Percentiles rank a stretch among this genome's conserved stretches.
Evolutionary conservation across 2,329 filamentous ascomycete genomes (phyloP).

Genomic region (Fusarium incarnatum): DNA sequence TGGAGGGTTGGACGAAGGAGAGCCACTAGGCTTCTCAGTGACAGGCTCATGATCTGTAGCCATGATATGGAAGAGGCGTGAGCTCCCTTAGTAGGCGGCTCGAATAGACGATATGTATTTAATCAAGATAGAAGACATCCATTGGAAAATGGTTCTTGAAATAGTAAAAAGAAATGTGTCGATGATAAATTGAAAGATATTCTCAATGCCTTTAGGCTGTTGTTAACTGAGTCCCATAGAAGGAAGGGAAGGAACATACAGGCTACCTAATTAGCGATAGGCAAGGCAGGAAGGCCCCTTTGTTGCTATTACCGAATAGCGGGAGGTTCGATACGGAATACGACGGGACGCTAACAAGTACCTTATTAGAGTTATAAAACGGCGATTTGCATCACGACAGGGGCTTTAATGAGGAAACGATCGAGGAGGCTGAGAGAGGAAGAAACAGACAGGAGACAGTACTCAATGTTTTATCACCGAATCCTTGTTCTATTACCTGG

Average conservation of each 20-base stretch:
- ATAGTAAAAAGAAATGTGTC: not conserved
- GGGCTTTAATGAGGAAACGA: slow-evolving; percentile 16
- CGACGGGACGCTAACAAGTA: slow-evolving; percentile 21
- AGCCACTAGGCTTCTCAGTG: slow-evolving; percentile 25
- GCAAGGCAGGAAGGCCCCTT: not conserved
- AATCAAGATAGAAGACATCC: not conserved
- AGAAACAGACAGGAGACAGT: not conserved
- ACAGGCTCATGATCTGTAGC: slow-evolving; percentile 21
- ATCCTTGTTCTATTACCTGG: not conserved
- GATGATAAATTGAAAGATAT: not conserved
- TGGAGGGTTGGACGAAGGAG: slow-evolving; percentile 21
- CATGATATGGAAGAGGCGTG: slow-evolving; percentile 23
- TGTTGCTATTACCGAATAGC: not conserved
- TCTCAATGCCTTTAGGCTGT: not conserved
- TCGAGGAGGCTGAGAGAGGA: not conserved
- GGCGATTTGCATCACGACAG: not conserved
- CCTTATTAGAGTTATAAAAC: not conserved
- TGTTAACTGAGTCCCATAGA: not conserved
- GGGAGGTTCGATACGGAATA: slow-evolving; percentile 34
- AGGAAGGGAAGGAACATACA: not conserved
- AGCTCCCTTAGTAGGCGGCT: slow-evolving; percentile 2
- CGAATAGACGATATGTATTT: not conserved
- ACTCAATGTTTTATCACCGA: not conserved
- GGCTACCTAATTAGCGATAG: not conserved
- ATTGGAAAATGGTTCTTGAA: not conserved